A percentile compares a stretch with the other conserved stretches of the same genome.
These are phyloP conservation scores for Penicillium malachiteum DNA, from an alignment of 495 filamentous ascomycete species.

Conservation along the genomic window DNA sequence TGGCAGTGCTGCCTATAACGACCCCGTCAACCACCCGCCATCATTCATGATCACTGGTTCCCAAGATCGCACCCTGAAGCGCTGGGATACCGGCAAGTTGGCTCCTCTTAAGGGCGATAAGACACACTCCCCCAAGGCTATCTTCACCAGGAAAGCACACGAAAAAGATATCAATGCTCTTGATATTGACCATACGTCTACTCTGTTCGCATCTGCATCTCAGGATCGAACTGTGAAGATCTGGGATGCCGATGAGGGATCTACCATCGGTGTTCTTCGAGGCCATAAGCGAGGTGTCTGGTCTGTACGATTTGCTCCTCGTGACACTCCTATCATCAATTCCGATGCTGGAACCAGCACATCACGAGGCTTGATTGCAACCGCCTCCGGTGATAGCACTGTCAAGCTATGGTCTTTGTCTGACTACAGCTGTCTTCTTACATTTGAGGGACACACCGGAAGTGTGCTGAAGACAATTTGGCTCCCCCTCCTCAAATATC, in stretches of 20 bases:
- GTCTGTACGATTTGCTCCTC: conserved; percentile 85
- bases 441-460: conserved; percentile 94
- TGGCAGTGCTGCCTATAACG: conserved; percentile 59
- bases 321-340: conserved; percentile 70
- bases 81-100: conserved; percentile 68
- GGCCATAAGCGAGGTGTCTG: conserved; percentile 94
- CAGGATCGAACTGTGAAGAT: conserved; percentile 97
- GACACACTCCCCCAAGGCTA: conserved; percentile 50
- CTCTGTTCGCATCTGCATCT: conserved; percentile 88
- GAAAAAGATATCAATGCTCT: conserved; percentile 99
- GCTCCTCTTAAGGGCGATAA: conserved; percentile 37
- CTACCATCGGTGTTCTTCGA: conserved; percentile 81
- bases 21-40: conserved; percentile 77
- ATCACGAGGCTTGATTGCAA: conserved; percentile 72
- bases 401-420: conserved; percentile 92
- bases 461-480: conserved; percentile 91
- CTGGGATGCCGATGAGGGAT: conserved; percentile 85
- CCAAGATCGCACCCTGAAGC: conserved; percentile 91
- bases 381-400: conserved; percentile 91
- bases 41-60: conserved; percentile 85
- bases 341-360: conserved; percentile 60
- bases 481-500: conserved; percentile 61
- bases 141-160: conserved; percentile 88
- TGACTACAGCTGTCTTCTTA: conserved; percentile 90
- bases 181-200: conserved; percentile 66